Evolutionary conservation across 768 basidiomycete species (phyloP), one percentile per base, ranked within the genome.

Genomic region (Agaricus sinodeliciosus): DNA sequence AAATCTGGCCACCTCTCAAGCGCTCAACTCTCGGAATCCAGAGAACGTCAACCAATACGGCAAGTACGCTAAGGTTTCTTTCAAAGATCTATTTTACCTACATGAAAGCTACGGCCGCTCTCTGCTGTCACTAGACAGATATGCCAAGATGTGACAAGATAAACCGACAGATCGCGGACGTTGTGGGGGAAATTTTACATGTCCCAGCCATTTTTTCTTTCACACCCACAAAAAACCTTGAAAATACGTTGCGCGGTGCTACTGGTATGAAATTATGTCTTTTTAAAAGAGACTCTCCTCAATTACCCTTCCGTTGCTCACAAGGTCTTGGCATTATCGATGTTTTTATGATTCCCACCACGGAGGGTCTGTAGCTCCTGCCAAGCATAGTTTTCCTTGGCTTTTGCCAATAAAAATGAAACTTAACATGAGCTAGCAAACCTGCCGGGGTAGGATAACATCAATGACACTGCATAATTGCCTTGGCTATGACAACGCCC

Each of bases 391-490:
- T 48, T 19, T 18, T 35, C 19, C 19, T 42, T 9, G 26, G 41
- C 31, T n/a, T 35, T 34, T 15, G 25, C 43, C 25, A 46, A 34
- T 12, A 12, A 25, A 34, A 27, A 47, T 22, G 19, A 48, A 54
- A 45, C 52, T 48, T 42, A 46, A 16, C 46, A 28, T 54, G 45
- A 54, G 52, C 46, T 54, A 54, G 52, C 39, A 48, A 53, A 41
- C 28, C 27, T 54, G 52, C 46, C 45, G 45, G 52, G 40, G 45
- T 54, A 28, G 40, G 45, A 48, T 41, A 26, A 28, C 31, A 39
- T 48, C 45, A 34, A 43, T 41, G 44, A 34, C 46, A 11, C 34
- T 12, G 15, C 18, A 25, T 50, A 37, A 16, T 46, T 34, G 16
- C 43, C 36, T 39, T 11, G 44, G 12, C 27, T 45, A 9, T 8